Percentiles rank a stretch among this genome's conserved stretches.
These are phyloP conservation scores for Metschnikowia similis DNA, from an alignment of 805 yeast genomes.

Conservation along the genomic window DNA sequence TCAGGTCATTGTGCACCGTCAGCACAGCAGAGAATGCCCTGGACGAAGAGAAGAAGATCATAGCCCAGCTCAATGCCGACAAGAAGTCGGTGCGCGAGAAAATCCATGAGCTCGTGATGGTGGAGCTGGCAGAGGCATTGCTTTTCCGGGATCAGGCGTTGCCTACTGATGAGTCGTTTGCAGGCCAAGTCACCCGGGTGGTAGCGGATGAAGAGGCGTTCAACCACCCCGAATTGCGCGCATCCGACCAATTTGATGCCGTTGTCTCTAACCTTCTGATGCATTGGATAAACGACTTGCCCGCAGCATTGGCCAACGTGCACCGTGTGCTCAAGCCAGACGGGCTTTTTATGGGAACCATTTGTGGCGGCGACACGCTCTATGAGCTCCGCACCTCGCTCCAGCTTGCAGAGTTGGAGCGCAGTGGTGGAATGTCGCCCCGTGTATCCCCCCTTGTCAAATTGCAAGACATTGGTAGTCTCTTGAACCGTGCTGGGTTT, in stretches of 20 bases:
- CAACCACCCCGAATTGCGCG: constrained; percentile 36
- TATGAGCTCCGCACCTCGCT: constrained; percentile 75
- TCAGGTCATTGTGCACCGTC: constrained; percentile 34
- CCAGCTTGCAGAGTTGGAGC: constrained; percentile 78
- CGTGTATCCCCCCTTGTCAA: constrained; percentile 78
- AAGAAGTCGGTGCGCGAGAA: constrained; percentile 48
- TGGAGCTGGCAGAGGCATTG: constrained; percentile 56
- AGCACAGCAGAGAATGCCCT: constrained; percentile 20
- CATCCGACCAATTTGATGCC: constrained; percentile 53
- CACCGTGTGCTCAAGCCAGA: constrained; percentile 65
- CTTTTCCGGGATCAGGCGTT: constrained; percentile 48
- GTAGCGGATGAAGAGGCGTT: constrained; percentile 68
- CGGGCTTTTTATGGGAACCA: constrained; percentile 75
- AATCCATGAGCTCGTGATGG: constrained; percentile 54
- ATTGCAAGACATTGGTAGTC: constrained; percentile 67
- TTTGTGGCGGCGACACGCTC: constrained; percentile 83
- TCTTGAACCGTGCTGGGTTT: constrained; percentile 73
- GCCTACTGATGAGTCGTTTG: constrained; percentile 39
- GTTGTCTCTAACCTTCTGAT: constrained; percentile 67
- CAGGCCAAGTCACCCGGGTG: constrained; percentile 44
- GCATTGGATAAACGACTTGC: constrained; percentile 89
- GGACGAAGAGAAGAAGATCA: constrained; percentile 34
- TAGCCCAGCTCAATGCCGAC: constrained; percentile 47
- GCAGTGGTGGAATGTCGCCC: constrained; percentile 76
- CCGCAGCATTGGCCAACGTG: constrained; percentile 53